These are phyloP conservation scores for Pythium coloratum DNA, from an alignment of 352 stramenopile genomes.

Conservation along the genomic window DNA sequence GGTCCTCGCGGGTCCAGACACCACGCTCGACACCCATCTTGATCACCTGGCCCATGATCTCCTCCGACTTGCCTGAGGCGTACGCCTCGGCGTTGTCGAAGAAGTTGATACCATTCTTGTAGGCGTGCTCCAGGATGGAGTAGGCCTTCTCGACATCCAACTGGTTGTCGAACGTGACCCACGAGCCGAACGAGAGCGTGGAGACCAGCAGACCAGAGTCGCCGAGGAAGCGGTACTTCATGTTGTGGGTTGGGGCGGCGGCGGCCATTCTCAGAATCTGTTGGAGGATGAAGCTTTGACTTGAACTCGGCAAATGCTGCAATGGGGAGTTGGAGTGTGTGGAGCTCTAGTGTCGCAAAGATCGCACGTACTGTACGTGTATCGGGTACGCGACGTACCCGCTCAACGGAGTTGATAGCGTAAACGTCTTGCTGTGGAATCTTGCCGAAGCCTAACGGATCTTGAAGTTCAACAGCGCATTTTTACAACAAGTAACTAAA, in stretches of 20 bases:
- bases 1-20: constrained; percentile 50
- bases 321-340: neutral
- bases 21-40: constrained; percentile 48
- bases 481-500: neutral
- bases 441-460: neutral
- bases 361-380: neutral
- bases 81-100: constrained; percentile 71
- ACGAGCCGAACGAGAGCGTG: constrained; percentile 51
- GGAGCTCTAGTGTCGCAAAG: neutral
- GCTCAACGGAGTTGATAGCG: neutral
- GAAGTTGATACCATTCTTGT: constrained; percentile 69
- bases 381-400: no score
- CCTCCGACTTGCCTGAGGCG: constrained; percentile 41
- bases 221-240: constrained; percentile 65
- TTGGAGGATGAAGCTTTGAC: constrained; percentile 6
- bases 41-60: constrained; percentile 61
- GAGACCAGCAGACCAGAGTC: constrained; percentile 56
- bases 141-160: constrained; percentile 58
- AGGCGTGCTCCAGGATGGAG: constrained; percentile 52
- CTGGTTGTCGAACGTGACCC: constrained; percentile 54
- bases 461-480: neutral
- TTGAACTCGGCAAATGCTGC: constrained; percentile 15
- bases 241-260: constrained; percentile 31
- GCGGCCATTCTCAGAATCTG: neutral
- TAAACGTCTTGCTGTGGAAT: neutral